These are phyloP conservation scores for Protomyces arabidopsidicola DNA, from an alignment of 1,139 yeast genomes.

Conservation along the genomic window DNA sequence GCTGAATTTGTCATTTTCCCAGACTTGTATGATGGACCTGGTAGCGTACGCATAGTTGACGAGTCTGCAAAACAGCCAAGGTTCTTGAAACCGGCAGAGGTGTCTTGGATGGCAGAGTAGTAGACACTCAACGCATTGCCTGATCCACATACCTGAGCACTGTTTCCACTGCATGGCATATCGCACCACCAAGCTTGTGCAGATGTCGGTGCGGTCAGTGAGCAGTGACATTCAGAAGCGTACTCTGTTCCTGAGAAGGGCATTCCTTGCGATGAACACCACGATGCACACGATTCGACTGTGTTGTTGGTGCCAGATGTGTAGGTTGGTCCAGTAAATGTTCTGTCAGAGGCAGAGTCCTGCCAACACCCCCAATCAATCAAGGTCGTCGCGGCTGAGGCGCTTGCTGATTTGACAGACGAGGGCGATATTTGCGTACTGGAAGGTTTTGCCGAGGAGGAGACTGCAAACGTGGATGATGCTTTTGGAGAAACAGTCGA, in stretches of 20 bases:
- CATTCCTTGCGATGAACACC: constrained; percentile 11
- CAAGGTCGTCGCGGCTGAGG: not conserved
- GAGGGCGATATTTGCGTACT: not conserved
- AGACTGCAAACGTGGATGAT: not conserved
- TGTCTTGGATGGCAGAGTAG: not conserved
- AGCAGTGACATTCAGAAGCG: constrained; percentile 23
- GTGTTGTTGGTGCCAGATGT: constrained; percentile 9
- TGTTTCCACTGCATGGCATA: constrained; percentile 24
- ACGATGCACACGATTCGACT: constrained; percentile 7
- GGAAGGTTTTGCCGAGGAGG: not conserved
- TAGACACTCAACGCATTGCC: constrained; percentile 19
- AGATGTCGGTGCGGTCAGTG: constrained; percentile 13
- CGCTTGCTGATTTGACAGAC: not conserved
- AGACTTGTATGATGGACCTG: constrained; percentile 12
- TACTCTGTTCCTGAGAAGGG: constrained; percentile 25
- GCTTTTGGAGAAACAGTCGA: not conserved
- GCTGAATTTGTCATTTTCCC: constrained; percentile 13
- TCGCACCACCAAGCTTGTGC: constrained; percentile 22
- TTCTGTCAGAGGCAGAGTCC: constrained; percentile 12
- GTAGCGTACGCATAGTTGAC: constrained; percentile 2
- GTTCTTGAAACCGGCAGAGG: not conserved
- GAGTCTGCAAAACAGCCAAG: constrained; percentile 20
- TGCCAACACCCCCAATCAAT: constrained; percentile 25
- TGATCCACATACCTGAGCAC: constrained; percentile 15
- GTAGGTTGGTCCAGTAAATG: constrained; percentile 11